Evolutionary conservation across 441 rosid genomes (phyloP), one percentile per base, ranked within the genome.

Genomic region (Euphorbia corollata): DNA sequence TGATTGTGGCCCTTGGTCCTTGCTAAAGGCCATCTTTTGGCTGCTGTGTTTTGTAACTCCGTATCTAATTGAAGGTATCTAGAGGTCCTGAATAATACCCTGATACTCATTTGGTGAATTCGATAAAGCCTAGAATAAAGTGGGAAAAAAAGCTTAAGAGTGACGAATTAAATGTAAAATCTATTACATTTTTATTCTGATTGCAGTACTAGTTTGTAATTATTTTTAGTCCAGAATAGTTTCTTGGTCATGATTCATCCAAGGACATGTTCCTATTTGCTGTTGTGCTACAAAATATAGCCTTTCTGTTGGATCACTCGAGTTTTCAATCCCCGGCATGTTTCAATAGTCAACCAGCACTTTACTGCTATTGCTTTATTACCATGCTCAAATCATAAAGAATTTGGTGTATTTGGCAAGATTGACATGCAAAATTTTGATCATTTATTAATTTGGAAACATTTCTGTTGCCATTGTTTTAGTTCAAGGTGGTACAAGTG

Each of bases 401-500:
- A 27, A 27, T 27, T 27, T 27, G 41, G 7, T 36, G 41, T 36
- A 36, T 36, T 36, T 36, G 41, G 41, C 41, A 36, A 36, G 5
- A 36, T 36, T 36, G 41, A 36, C 41, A 2, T 36, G 7, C 9
- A 2, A 6, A 36, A n/a, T 50, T 3, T 16, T 68, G 11, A 20
- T 6, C 6, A 12, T 59, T n/a, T 47, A 54, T 60, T 71, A 51
- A 36, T 36, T 36, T 36, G 5, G 6, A 36, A 2, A 36, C 5
- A 36, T 36, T 5, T 36, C 7, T 36, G 41, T 8, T 6, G 9
- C 41, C 3, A 36, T 36, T 36, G 9, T 36, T 36, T 36, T 36
- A 36, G 75, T 72, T 63, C 59, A 72, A 79, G 86, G 77, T 36
- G 71, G 74, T 77, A 74, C 65, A 70, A 75, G 69, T 54, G 76